A percentile compares a stretch with the other conserved stretches of the same genome.
These are phyloP conservation scores for Boletales sp. DNA, from an alignment of 768 basidiomycete species.

Conservation along the genomic window DNA sequence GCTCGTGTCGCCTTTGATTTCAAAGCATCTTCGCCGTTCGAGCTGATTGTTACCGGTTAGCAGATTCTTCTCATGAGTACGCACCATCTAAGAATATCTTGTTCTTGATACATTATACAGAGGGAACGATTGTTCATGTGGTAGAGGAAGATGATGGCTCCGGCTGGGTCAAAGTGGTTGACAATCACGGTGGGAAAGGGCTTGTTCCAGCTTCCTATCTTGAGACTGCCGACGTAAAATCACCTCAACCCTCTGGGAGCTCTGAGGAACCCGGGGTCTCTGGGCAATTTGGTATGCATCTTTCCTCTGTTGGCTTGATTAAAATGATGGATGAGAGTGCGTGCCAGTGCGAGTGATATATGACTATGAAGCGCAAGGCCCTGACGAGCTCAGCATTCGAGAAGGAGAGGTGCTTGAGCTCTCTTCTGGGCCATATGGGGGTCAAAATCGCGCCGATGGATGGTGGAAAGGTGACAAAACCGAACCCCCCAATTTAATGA, in stretches of 20 bases:
- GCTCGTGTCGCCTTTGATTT: constrained; percentile 76
- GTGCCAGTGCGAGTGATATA: constrained; percentile 75
- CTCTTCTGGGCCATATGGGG: constrained; percentile 56
- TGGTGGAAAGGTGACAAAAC: constrained; percentile 78
- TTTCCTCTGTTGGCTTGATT: neutral
- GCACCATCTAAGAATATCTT: constrained; percentile 1
- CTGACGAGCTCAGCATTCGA: constrained; percentile 61
- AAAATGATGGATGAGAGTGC: constrained; percentile 3
- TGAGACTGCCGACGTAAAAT: constrained; percentile 35
- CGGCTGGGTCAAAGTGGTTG: constrained; percentile 78
- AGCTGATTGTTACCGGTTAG: constrained; percentile 64
- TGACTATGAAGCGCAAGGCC: constrained; percentile 68
- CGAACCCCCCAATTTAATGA: constrained; percentile 15
- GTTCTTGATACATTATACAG: constrained; percentile 34
- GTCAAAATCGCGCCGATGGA: constrained; percentile 67
- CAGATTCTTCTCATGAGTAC: constrained; percentile 9
- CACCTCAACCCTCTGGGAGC: constrained; percentile 5
- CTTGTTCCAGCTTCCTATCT: constrained; percentile 86
- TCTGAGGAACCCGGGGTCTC: constrained; percentile 31
- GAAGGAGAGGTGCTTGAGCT: constrained; percentile 65
- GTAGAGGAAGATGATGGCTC: constrained; percentile 82
- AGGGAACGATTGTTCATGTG: constrained; percentile 61
- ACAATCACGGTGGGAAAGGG: constrained; percentile 56
- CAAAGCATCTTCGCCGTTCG: constrained; percentile 69
- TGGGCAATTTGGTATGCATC: constrained; percentile 48